Evolutionary conservation across 768 basidiomycete species (phyloP).

Genomic region (Trichaptum fuscoviolaceum): DNA sequence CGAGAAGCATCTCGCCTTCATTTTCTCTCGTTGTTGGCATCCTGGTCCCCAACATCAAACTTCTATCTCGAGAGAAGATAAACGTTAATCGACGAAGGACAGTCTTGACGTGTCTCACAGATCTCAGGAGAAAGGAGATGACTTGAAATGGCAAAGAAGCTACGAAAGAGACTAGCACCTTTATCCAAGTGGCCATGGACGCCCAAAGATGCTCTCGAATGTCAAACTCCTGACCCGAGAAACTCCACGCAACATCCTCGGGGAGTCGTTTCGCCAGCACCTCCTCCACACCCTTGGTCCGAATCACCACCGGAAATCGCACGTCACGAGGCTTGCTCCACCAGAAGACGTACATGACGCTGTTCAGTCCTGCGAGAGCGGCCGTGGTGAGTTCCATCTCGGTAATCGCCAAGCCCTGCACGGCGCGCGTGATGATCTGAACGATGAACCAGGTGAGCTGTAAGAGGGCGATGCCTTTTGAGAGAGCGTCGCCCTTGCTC

Average conservation of each 20-base stretch:
- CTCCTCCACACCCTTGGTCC: neutral
- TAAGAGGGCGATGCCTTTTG: neutral
- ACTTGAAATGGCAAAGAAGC: too few species aligned
- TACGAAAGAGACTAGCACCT: neutral
- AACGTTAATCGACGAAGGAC: too few species aligned
- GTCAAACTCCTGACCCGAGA: neutral
- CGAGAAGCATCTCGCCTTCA: too few species aligned
- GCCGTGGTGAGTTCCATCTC: neutral
- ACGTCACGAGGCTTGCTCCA: slow-evolving; percentile 11
- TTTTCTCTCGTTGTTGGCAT: too few species aligned
- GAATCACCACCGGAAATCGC: neutral
- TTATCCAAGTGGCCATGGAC: neutral
- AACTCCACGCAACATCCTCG: neutral
- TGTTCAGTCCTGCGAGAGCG: slow-evolving; percentile 6
- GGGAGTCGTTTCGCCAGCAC: neutral
- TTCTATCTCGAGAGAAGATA: too few species aligned
- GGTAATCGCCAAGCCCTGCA: neutral
- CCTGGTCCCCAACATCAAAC: too few species aligned
- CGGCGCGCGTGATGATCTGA: neutral
- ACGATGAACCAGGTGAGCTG: slow-evolving; percentile 1
- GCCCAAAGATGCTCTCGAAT: neutral
- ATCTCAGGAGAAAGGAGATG: neutral
- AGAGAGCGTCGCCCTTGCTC: slow-evolving; percentile 3
- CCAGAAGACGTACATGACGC: slow-evolving; percentile 10
- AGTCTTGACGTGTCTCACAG: too few species aligned